Base-by-base conservation (phyloP, 768 basidiomycete genomes). In the Kockovaella imperatae region DNA sequence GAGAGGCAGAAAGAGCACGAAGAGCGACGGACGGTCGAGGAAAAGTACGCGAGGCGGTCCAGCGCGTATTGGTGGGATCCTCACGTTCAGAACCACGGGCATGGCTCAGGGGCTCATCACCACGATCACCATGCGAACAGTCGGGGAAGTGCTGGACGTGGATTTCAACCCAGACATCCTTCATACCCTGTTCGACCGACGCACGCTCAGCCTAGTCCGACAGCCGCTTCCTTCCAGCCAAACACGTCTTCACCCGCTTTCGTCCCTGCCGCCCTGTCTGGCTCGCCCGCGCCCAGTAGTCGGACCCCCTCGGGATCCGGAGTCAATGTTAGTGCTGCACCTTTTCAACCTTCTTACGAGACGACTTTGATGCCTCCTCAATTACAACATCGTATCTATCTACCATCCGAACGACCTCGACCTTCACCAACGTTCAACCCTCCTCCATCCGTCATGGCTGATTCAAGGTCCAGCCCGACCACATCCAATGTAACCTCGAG, bases 361-460 rank as follows among this genome's bases (percentile, higher is more conserved):
- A 38, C 67, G 1, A 62, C 65, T 4, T 51, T 71, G 24, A 67
- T 71, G 50, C 69, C 69, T 11, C 65, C 67, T 0, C 63, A 65
- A 43, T 45, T 71, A 15, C 69, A 71, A 53, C 69, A 71, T 50
- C 53, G 69, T 7, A 71, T 71, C 25, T 71, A 65, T 26, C 60
- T 68, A 13, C 67, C 69, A 13, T 50, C 47, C 36, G 50, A 54
- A 21, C 56, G 53, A 45, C 62, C 62, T 13, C 50, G 57, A 36
- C 63, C 58, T 23, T 43, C 53, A 11, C 63, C 61, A 3, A 64
- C 55, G 21, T 68, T 60, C 52, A 64, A 64, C 48, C 64, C 61
- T 18, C 67, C 60, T 10, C 63, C 62, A 13, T 52, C 55, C 32
- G 59, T 62, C 10, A n/a, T 64, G 34, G 63, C 56, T 2, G 56